Evolutionary conservation across 148 eudicot species (phyloP), one percentile per base, ranked within the genome.

Genomic region (Fagopyrum esculentum): DNA sequence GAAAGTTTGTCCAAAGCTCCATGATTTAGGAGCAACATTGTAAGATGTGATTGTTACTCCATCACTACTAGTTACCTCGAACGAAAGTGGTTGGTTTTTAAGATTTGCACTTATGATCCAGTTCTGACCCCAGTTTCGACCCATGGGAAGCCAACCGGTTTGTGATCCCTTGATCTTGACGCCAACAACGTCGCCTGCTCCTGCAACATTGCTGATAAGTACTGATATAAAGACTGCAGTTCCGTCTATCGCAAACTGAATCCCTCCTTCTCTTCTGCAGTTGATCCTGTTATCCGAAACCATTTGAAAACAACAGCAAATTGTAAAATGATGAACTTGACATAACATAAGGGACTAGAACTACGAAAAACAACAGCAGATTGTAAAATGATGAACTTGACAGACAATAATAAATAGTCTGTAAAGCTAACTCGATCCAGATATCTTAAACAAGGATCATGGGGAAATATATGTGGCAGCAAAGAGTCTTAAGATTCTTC

Each of bases 101-200:
- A 94, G 57, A 74, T 94, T 89, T 2, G 96, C 96, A 73, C 85
- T 88, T 71, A 94, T 82, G 57, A 89, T 91, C 97, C 98, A 93
- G 77, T 88, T 88, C 60, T 88, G 95, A 19, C 97, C 95, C 97
- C 97, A 88, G 57, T 86, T 89, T 72, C 97, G 80, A 35, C 92
- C 91, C 93, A 93, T 91, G 2, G 91, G 91, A 40, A 93, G 89
- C 95, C 98, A 91, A 51, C 94, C 98, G 44, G 98, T 93, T 74
- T 77, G 84, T 26, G 94, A 89, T 26, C 98, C 98, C 81, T 93
- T 93, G 40, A 91, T 76, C 83, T 87, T 87, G 66, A 89, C 87
- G 1, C 79, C 92, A 26, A 80, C 79, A 55, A 89, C 61, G 71
- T 93, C 97, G 46, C 98, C 97, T 5, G 87, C 87, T 60, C 97